Conservation (phyloP, 2,329 filamentous ascomycete species). For the Aspergillus versicolor region DNA sequence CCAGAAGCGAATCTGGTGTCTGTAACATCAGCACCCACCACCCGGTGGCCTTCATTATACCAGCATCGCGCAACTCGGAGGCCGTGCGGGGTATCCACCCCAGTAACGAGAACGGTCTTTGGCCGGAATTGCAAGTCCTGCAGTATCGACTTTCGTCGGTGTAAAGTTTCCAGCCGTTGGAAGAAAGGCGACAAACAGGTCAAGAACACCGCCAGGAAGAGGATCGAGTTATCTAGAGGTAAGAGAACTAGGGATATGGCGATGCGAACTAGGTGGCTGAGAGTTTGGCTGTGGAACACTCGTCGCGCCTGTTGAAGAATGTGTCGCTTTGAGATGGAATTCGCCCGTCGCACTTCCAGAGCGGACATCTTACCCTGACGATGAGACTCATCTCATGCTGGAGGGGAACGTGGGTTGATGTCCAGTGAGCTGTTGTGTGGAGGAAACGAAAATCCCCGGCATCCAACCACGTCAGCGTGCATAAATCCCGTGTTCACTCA, state of each 20-base stretch:
- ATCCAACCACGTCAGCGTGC: constrained; percentile 24
- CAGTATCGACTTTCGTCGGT: constrained; percentile 24
- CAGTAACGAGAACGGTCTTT: constrained; percentile 67
- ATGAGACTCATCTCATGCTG: background rate
- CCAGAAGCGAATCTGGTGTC: constrained; percentile 47
- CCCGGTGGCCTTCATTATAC: constrained; percentile 63
- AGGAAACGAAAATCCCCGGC: constrained; percentile 7
- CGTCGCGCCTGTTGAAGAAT: constrained; percentile 9
- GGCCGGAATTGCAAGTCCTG: constrained; percentile 39
- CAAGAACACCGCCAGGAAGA: constrained; percentile 38
- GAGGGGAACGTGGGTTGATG: background rate
- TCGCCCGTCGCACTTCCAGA: constrained; percentile 18
- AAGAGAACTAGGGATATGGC: constrained; percentile 35
- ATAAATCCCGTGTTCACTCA: constrained; percentile 2
- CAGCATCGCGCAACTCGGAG: constrained; percentile 66
- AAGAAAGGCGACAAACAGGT: constrained; percentile 29
- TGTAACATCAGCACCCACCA: constrained; percentile 69
- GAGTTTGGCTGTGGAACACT: constrained; percentile 14
- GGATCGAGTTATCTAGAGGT: constrained; percentile 50
- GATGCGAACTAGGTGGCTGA: constrained; percentile 28
- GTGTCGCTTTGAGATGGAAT: constrained; percentile 11
- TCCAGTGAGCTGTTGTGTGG: background rate
- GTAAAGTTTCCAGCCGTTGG: constrained; percentile 13
- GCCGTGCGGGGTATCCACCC: constrained; percentile 71
- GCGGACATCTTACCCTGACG: constrained; percentile 19